Evolutionary conservation across 2,329 filamentous ascomycete species (phyloP).

Genomic region (Neopestalotiopsis clavispora): DNA sequence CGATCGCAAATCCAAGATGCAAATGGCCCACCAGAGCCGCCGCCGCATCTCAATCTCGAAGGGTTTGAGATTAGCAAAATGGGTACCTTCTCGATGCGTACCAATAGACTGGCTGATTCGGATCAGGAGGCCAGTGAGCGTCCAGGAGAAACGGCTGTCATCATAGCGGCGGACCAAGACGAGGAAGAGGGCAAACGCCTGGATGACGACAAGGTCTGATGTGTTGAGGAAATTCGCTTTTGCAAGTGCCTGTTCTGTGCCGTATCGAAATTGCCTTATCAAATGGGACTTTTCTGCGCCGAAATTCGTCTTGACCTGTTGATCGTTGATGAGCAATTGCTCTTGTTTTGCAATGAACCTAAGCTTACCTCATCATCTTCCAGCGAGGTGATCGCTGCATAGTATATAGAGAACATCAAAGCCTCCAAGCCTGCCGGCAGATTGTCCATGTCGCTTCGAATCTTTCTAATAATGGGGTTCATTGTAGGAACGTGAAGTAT

Average conservation of each 20-base stretch:
- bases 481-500: conserved; percentile 73
- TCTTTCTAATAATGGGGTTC: conserved; percentile 64
- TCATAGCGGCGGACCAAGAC: conserved; percentile 57
- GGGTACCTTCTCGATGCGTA: conserved; percentile 61
- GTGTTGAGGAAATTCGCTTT: conserved; percentile 65
- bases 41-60: conserved; percentile 69
- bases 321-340: conserved; percentile 20
- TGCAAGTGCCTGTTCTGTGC: conserved; percentile 63
- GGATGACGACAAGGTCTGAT: conserved; percentile 63
- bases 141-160: conserved; percentile 62
- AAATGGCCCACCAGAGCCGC: conserved; percentile 66
- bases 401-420: conserved; percentile 68
- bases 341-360: background rate
- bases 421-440: conserved; percentile 63
- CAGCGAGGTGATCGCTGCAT: conserved; percentile 61
- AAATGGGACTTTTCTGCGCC: conserved; percentile 51
- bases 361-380: conserved; percentile 60
- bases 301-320: conserved; percentile 56
- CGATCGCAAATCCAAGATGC: conserved; percentile 62
- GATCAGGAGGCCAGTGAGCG: conserved; percentile 66
- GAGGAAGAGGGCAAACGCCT: conserved; percentile 66
- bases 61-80: conserved; percentile 56
- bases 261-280: conserved; percentile 55
- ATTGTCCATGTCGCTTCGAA: conserved; percentile 62
- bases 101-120: conserved; percentile 59